Base-by-base conservation (phyloP, 805 yeast genomes). In the Sugiyamaella mastotermitis region DNA sequence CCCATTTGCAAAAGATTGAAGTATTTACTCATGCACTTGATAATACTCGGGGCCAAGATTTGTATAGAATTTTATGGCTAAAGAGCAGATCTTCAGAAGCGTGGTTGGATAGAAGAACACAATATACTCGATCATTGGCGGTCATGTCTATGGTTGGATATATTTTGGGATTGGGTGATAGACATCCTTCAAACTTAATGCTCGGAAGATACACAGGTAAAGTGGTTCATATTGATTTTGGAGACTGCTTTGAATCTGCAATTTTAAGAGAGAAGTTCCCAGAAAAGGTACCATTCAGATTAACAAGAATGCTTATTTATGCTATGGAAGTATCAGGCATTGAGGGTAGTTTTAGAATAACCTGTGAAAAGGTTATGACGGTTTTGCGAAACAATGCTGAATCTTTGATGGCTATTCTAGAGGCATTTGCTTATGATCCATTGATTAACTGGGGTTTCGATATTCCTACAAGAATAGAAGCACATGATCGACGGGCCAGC, bases 241-340 rank as follows among this genome's bases (percentile, higher is more conserved):
- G 98, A 49, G 99, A 92, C 58, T 92, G 99, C 72, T 92, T 92
- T 55, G 99, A 92, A 58, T 96, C 97, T 2, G 98, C 99, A 0
- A 87, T 90, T 35, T 64, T 92, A 44, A 76, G 99, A 49, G 98
- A 94, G 51, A 92, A 92, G 57, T 94, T 83, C 60, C 99, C 99
- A 0, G 99, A 92, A 55, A 90, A 88, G 59, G 98, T 92, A 17
- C 99, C 99, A 5, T 92, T 92, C 67, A 73, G 99, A 59, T 71
- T 92, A 42, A 92, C 99, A 0, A 71, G 98, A 60, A 92, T 92
- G 99, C 69, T 94, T 48, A 87, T 94, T 16, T 87, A 87, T 59
- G 99, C 97, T 0, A 90, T 92, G 97, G 99, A 94, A 59, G 97
- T 92, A 2, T 83, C 95, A 62, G 98, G 98, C 5, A 87, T 92